Conservation (phyloP, 495 filamentous ascomycete species). For the Echria macrotheca region DNA sequence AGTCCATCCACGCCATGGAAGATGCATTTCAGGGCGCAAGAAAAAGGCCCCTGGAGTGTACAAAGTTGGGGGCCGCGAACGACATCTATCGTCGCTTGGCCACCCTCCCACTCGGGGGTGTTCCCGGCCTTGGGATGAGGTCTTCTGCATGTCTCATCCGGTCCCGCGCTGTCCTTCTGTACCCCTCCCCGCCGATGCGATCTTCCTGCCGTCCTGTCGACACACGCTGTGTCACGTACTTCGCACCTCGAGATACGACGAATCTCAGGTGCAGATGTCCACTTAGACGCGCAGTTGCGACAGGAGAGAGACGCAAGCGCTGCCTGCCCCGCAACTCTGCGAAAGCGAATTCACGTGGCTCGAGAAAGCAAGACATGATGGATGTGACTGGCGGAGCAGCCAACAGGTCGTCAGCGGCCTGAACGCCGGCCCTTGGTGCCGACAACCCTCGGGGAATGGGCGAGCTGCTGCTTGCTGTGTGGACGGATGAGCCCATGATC, state of each 20-base stretch:
- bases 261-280: background rate
- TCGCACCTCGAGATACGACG: background rate
- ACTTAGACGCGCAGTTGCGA: conserved; percentile 6
- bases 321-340: background rate
- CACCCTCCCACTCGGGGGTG: background rate
- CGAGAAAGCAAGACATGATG: background rate
- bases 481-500: no score
- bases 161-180: no score
- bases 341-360: no score
- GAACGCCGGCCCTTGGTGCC: no score
- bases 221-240: background rate
- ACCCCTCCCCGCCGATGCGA: no score
- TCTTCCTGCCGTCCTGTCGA: background rate
- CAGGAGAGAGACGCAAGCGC: conserved; percentile 1
- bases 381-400: background rate
- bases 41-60: no score
- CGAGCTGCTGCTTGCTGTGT: background rate
- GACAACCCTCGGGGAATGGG: background rate
- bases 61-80: background rate
- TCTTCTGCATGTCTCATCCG: background rate
- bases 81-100: background rate
- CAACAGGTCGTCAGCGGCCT: background rate
- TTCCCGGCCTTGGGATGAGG: background rate
- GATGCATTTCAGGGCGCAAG: no score
- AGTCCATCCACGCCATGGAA: no score